These are phyloP conservation scores for Malus fusca DNA, from an alignment of 306 rosid species.

Conservation along the genomic window DNA sequence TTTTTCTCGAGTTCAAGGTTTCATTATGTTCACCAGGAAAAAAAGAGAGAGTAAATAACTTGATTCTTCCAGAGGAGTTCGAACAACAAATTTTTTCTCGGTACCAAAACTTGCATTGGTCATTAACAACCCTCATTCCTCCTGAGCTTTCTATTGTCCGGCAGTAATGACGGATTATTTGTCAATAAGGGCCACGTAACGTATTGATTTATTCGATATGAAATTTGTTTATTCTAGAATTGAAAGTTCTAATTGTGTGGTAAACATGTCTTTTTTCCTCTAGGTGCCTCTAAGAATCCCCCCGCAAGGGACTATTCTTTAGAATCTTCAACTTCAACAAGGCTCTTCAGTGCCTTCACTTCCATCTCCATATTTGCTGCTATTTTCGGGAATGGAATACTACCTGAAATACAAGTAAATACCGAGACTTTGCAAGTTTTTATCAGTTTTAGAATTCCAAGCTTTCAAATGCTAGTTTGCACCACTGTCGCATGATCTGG, in stretches of 20 bases:
- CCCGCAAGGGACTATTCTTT: slow-evolving; percentile 63
- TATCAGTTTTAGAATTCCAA: not conserved
- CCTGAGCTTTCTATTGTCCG: not conserved
- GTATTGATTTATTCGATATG: not conserved
- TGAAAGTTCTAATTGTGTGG: not conserved
- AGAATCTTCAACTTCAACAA: slow-evolving; percentile 37
- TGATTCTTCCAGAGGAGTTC: not conserved
- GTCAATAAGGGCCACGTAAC: not conserved
- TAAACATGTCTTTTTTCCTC: slow-evolving; percentile 1
- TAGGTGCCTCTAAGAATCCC: slow-evolving; percentile 48
- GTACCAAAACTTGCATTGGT: not conserved
- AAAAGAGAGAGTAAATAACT: not conserved
- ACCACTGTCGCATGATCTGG: not conserved
- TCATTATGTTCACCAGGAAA: not conserved
- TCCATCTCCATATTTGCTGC: slow-evolving; percentile 87
- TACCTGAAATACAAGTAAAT: slow-evolving; percentile 89
- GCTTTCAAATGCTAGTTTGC: not conserved
- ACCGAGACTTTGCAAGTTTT: slow-evolving; percentile 5
- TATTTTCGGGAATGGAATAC: slow-evolving; percentile 86
- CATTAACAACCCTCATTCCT: not conserved
- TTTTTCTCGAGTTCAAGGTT: not conserved
- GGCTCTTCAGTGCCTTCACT: slow-evolving; percentile 76
- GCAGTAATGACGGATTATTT: not conserved
- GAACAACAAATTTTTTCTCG: not conserved
- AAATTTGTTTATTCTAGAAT: not conserved